Evolutionary conservation across 306 rosid genomes (phyloP).

Genomic region (Carpinus fangiana): DNA sequence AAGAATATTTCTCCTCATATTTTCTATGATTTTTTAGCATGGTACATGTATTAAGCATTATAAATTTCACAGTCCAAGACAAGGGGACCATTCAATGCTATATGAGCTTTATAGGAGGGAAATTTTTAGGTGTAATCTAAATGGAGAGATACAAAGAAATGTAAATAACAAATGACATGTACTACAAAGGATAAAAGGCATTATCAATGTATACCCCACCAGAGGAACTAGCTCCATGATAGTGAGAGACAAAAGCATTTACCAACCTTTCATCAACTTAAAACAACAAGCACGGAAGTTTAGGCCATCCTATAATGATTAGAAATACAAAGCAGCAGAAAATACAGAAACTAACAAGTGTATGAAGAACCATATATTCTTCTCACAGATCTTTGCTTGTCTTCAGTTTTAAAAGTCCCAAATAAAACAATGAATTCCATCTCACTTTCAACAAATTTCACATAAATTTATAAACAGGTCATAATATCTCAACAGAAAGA

Average conservation of each 20-base stretch:
- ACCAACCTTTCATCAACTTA: background rate
- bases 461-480: background rate
- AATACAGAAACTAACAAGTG: background rate
- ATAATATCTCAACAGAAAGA: slow-evolving; percentile 12
- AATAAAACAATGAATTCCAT: background rate
- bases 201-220: background rate
- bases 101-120: background rate
- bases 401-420: background rate
- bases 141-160: background rate
- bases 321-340: background rate
- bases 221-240: background rate
- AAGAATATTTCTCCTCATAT: background rate
- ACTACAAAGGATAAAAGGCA: background rate
- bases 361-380: background rate
- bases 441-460: background rate
- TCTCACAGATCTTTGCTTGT: background rate
- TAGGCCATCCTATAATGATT: background rate
- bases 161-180: background rate
- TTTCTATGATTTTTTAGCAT: background rate
- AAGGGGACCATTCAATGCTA: background rate
- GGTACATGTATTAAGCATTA: background rate
- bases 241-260: background rate
- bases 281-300: background rate
- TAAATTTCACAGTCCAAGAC: background rate
- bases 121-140: background rate